Evolutionary conservation across 139 green algal species (phyloP).

Genomic region (Tetradesmus obliquus): DNA sequence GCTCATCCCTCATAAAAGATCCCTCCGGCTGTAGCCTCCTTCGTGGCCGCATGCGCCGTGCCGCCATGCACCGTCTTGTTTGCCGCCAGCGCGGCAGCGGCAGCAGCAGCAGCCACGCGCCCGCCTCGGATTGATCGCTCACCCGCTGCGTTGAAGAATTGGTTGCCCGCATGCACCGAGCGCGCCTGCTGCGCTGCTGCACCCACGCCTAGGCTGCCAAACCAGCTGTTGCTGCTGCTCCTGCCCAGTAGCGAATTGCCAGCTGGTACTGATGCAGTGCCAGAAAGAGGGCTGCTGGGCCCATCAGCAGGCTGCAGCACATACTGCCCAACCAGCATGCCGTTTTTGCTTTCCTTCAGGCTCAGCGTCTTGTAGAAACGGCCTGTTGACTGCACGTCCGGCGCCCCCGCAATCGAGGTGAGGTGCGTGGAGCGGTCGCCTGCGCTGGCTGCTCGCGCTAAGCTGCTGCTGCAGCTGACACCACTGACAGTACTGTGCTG

Average conservation of each 20-base stretch:
- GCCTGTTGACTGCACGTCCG: not conserved
- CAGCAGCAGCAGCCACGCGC: not conserved
- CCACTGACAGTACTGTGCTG: constrained; percentile 9
- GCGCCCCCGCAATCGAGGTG: not conserved
- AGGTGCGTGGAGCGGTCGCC: constrained; percentile 22
- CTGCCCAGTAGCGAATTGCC: not conserved
- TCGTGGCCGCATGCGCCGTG: constrained; percentile 13
- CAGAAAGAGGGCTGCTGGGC: not conserved
- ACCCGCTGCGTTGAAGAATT: constrained; percentile 2
- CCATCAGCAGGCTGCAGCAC: not conserved
- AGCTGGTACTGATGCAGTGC: not conserved
- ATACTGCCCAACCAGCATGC: constrained; percentile 9
- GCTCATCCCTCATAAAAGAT: constrained; percentile 31
- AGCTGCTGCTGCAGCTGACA: not conserved
- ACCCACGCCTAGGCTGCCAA: not conserved
- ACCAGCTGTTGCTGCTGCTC: not conserved
- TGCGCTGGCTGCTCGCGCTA: not conserved
- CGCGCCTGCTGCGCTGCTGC: not conserved
- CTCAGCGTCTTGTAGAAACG: constrained; percentile 12
- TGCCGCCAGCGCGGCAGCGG: too few species aligned
- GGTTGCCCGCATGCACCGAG: constrained; percentile 15
- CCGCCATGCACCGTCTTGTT: constrained; percentile 40
- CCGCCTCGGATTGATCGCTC: not conserved
- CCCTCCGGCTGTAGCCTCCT: not conserved
- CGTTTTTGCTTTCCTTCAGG: not conserved